phyloP scores from a whole-genome alignment of 345 rosid species.

The Luvunga scandens region DNA sequence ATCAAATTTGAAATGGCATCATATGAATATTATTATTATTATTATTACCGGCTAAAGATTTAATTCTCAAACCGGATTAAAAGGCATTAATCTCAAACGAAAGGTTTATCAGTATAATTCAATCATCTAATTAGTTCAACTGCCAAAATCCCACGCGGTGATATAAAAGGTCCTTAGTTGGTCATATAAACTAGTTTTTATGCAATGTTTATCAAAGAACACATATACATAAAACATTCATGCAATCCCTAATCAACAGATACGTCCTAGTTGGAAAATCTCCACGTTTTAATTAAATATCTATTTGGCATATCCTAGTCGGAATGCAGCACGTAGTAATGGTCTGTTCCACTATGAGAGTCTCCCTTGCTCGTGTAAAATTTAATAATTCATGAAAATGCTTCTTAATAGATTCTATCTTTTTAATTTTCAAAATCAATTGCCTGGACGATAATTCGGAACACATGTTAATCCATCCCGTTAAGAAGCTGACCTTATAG shows the following conservation, averaged over 20 bases:
- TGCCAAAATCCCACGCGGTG: too few relatives aligned
- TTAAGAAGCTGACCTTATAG: conserved; percentile 61
- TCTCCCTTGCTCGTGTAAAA: neutral
- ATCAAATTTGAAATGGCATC: too few relatives aligned
- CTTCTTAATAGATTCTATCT: neutral
- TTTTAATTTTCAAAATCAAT: neutral
- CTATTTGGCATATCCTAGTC: neutral
- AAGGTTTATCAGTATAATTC: too few relatives aligned
- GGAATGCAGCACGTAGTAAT: neutral
- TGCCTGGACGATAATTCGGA: neutral
- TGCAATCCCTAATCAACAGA: neutral
- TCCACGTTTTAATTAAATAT: neutral
- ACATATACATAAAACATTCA: neutral
- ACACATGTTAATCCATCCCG: neutral
- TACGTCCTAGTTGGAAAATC: neutral
- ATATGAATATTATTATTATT: too few relatives aligned
- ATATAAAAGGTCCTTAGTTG: too few relatives aligned
- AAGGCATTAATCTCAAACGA: too few relatives aligned
- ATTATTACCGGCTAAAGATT: too few relatives aligned
- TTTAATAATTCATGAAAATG: neutral
- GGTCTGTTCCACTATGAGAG: neutral
- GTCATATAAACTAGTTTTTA: too few relatives aligned
- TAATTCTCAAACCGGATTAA: too few relatives aligned
- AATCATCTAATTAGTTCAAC: too few relatives aligned
- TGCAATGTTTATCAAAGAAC: too few relatives aligned